Evolutionary conservation across 106 monocot genomes (phyloP), one percentile per base, ranked within the genome.

Genomic region (Dioscorea zingiberensis): DNA sequence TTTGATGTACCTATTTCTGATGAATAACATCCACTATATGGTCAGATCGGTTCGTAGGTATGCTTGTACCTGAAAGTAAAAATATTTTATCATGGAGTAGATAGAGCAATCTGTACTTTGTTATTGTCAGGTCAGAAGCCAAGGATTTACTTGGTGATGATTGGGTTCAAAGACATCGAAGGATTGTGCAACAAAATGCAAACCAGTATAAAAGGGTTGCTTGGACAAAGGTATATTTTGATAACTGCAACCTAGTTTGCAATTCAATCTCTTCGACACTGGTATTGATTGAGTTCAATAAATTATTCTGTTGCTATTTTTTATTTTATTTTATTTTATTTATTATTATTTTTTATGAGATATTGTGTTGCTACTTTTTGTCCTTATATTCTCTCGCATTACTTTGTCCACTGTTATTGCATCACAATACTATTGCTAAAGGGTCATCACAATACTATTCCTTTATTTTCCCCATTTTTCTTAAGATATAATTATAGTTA

Each of bases 11-110:
- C 60, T 90, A 48, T 90, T 90, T 77, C 77, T 90, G 51, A 90
- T 90, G 90, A 90, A 90, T 58, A 90, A 90, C 59, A 80, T 90
- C 24, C 90, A 85, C 57, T 90, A 90, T 49, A 87, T 91, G 58
- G 91, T 87, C 27, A 76, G 79, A 89, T 89, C 89, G 63, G 91
- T 91, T 12, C 76, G 91, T 24, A 89, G 85, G 89, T 85, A 73
- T 48, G 77, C 44, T 19, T 0, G 15, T 38, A 61, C 18, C 30
- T 13, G n/a, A n/a, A 16, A 27, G 30, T 38, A 45, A 5, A 17
- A 63, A 21, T n/a, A n/a, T 18, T 56, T 0, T 3, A 1, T 14
- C 26, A 38, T 27, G 46, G 17, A 48, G 1, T 44, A 27, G 21
- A 63, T 53, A 45, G 0, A 67, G 6, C 22, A 16, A 27, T 51